Conservation (phyloP, 176 grass and related monocot genomes). For the Leersia perrieri region DNA sequence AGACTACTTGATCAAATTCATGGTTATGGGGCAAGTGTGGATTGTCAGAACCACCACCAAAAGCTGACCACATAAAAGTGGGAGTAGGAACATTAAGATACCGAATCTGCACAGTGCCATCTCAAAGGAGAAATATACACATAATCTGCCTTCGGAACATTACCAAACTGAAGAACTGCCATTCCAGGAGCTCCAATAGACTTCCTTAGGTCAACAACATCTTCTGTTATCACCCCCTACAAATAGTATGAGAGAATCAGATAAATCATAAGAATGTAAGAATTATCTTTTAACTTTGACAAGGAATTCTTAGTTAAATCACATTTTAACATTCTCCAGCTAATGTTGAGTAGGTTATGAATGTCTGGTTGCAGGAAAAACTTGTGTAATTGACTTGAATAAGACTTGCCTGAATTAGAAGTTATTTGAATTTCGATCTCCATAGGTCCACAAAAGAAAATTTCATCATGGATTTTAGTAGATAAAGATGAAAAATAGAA, state of each 20-base stretch:
- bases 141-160: constrained; percentile 7
- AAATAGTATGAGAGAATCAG: constrained; percentile 1
- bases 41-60: constrained; percentile 75
- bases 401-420: not conserved
- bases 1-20: constrained; percentile 93
- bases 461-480: not conserved
- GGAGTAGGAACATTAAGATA: not conserved
- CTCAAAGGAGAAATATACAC: constrained; percentile 1
- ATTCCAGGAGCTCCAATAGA: constrained; percentile 87
- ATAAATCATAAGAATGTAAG: constrained; percentile 27
- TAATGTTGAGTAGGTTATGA: not conserved
- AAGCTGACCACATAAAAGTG: constrained; percentile 44
- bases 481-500: not conserved
- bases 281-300: no score
- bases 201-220: constrained; percentile 91
- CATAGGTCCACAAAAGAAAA: not conserved
- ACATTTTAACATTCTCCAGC: not conserved
- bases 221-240: constrained; percentile 94
- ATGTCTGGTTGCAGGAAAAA: not conserved
- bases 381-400: not conserved
- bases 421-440: not conserved
- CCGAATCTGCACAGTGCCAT: not conserved
- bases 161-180: constrained; percentile 98
- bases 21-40: constrained; percentile 95
- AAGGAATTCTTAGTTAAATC: constrained; percentile 2